These are phyloP conservation scores for Aspergillus funiculosus DNA, from an alignment of 495 filamentous ascomycete genomes.

Conservation along the genomic window DNA sequence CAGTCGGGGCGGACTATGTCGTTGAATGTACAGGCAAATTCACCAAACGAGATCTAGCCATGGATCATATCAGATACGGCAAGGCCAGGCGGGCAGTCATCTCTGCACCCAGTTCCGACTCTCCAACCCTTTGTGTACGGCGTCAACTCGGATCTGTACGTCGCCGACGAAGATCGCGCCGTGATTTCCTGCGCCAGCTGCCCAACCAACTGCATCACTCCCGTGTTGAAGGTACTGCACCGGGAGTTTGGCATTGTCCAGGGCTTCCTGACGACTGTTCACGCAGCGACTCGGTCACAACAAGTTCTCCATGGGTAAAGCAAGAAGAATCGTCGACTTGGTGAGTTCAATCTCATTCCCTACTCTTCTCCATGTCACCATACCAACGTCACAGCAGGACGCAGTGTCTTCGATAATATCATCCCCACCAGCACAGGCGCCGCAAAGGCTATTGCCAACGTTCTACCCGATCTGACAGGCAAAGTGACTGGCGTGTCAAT, in stretches of 20 bases:
- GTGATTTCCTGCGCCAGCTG: slow-evolving; percentile 34
- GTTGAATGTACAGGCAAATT: slow-evolving; percentile 37
- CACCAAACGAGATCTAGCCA: slow-evolving; percentile 29
- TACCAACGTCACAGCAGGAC: slow-evolving; percentile 14
- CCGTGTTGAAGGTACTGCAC: slow-evolving; percentile 32
- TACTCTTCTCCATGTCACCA: background rate
- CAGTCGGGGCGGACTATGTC: slow-evolving; percentile 30
- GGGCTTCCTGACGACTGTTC: slow-evolving; percentile 32
- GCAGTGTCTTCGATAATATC: slow-evolving; percentile 34
- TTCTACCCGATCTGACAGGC: slow-evolving; percentile 28
- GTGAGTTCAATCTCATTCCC: slow-evolving; percentile 11
- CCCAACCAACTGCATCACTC: slow-evolving; percentile 34
- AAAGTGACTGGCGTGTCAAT: slow-evolving; percentile 35
- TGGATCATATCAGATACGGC: slow-evolving; percentile 29
- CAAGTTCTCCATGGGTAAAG: slow-evolving; percentile 37
- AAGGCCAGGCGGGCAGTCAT: slow-evolving; percentile 33
- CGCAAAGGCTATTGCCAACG: slow-evolving; percentile 31
- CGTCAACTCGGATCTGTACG: slow-evolving; percentile 29
- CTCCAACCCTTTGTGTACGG: slow-evolving; percentile 33
- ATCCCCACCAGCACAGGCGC: slow-evolving; percentile 34
- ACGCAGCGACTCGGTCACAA: slow-evolving; percentile 34
- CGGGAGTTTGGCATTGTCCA: slow-evolving; percentile 28
- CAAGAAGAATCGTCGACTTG: slow-evolving; percentile 34
- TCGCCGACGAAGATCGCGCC: slow-evolving; percentile 20
- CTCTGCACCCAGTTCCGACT: slow-evolving; percentile 32